Base-by-base conservation (phyloP, 2,329 filamentous ascomycete species). In the Epichloe typhina region DNA sequence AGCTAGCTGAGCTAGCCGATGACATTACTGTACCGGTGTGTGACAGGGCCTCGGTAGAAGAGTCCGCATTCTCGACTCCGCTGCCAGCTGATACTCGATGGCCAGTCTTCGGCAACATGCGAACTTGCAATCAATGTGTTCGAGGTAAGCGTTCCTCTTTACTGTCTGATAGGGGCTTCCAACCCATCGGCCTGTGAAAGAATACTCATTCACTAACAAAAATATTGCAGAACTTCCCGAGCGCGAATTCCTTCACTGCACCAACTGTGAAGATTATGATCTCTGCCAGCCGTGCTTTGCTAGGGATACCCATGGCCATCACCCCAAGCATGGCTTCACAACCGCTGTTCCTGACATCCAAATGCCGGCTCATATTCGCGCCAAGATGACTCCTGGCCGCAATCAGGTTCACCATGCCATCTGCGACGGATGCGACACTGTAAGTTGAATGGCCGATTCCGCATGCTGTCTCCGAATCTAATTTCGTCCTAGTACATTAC, bases 351-450 rank as follows among this genome's bases (percentile, higher is more conserved):
- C 78, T 39, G 81, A 83, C 46, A 80, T 79, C 12, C 68, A 71
- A 19, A 72, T 93, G 54, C 75, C 80, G 50, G 64, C 73, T 33
- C 62, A 82, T 50, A 79, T 90, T 53, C 72, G 78, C 55, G 74
- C 75, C 55, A 83, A 87, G 58, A 83, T 95, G 64, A 74, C 75
- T 37, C 80, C 91, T 37, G 91, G 93, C 57, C 86, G 91, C 54
- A 87, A 88, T 65, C 77, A 83, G 60, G 74, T 78, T 54, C 93
- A 98, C 71, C 82, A 86, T 53, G 93, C 94, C 54, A 83, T 96
- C 56, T 98, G 93, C 64, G 93, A 98, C 71, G 88, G 88, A 40
- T 98, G 94, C 66, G 87, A 97, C 60, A 84, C 35, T 17, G 52
- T 53, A 48, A 83, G 54, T 49, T 53, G 56, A 47, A 35, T 41